Base-by-base conservation (phyloP, 352 stramenopile genomes). In the Albugo candida region DNA sequence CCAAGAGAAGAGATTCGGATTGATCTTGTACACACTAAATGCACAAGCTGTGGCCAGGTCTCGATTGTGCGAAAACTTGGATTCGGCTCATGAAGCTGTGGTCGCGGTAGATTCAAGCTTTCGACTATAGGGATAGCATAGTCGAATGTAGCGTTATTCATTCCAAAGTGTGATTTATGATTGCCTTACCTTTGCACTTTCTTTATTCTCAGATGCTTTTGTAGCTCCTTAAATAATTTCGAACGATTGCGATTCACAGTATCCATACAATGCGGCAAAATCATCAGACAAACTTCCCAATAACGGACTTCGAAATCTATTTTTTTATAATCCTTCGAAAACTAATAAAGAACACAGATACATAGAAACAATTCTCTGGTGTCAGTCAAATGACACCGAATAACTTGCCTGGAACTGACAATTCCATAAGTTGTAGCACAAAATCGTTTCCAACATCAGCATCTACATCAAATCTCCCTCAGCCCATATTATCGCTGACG, bases 51-150 rank as follows among this genome's bases (percentile, higher is more conserved):
- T 27, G 61, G 49, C 66, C 71, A 84, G 17, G 60, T 63, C 52
- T 89, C 76, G 5, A 83, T 47, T 36, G 76, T 52, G 31, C 59
- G 56, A 55, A 86, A 82, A 44, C 66, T 63, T 20, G 55, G 58
- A 52, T 86, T 89, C 13, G 55, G 38, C 44, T 89, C 70, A 49
- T 64, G 59, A 39, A 81, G 54, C 44, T 78, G 69, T 36, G 76
- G 76, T 36, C 61, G 64, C 17, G 73, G 71, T 19, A 89, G 58
- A 16, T 61, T 54, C 49, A 89, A 58, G 24, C 24, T 31, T 31
- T 31, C 24, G 51, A 63, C 60, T 42, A 61, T 65, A 44, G 64
- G 68, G 48, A 81, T 24, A 19, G 8, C 38, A 43, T 10, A 10
- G 8, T 19, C 38, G 8, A 43, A 19, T 43, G 38, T 10, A 24